These are phyloP conservation scores for Recurvomyces mirabilis DNA, from an alignment of 495 filamentous ascomycete genomes.

Conservation along the genomic window DNA sequence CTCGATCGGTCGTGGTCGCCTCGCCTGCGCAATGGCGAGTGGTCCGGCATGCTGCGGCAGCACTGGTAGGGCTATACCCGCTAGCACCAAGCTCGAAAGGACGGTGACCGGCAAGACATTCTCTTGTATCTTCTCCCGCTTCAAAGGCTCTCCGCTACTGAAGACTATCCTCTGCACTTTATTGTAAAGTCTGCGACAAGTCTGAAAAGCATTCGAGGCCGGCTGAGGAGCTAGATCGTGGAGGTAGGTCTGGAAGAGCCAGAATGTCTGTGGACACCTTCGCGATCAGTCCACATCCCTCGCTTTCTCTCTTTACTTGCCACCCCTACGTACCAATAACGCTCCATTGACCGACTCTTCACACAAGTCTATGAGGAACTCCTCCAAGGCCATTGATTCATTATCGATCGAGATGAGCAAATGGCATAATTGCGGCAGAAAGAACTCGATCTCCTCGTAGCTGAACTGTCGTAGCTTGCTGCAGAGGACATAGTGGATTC, in stretches of 20 bases:
- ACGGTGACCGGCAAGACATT: conserved; percentile 63
- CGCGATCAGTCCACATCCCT: neutral
- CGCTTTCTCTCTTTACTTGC: too few relatives aligned
- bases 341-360: conserved; percentile 70
- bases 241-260: conserved; percentile 72
- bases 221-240: conserved; percentile 60
- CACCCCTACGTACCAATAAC: conserved; percentile 32
- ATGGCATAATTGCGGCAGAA: conserved; percentile 66
- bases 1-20: conserved; percentile 48
- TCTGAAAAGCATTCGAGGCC: conserved; percentile 57
- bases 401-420: conserved; percentile 68
- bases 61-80: conserved; percentile 42
- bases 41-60: conserved; percentile 48
- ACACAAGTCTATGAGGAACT: conserved; percentile 68
- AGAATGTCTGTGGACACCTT: conserved; percentile 51
- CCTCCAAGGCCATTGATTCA: conserved; percentile 73
- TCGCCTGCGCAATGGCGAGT: conserved; percentile 60
- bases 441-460: conserved; percentile 77
- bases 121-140: conserved; percentile 60
- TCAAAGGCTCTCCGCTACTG: conserved; percentile 47
- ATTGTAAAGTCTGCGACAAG: conserved; percentile 64
- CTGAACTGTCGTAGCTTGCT: conserved; percentile 68
- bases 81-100: conserved; percentile 58
- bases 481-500: conserved; percentile 69
- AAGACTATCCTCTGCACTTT: conserved; percentile 72